Evolutionary conservation across 1,284 basidiomycete genomes (phyloP), one percentile per base, ranked within the genome.

Genomic region (Cryptococcus amylolentus): DNA sequence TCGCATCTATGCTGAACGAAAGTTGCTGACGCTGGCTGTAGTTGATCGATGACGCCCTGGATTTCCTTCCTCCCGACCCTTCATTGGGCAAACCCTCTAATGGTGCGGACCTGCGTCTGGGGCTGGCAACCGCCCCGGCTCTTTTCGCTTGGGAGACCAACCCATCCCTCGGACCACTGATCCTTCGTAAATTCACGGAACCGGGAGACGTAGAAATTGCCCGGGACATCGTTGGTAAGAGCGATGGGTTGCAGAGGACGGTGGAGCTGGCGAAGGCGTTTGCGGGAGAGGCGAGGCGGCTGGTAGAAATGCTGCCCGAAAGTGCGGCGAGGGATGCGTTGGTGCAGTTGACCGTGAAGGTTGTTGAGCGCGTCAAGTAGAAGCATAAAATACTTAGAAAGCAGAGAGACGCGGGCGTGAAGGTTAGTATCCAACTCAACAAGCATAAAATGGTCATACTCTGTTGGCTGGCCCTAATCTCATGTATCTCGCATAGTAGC

Each of bases 121-220:
- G 94, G 1, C 81, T 96, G 23, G 89, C 92, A 2, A 96, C 93
- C 0, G 95, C 89, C 0, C 95, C 95, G 0, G 88, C 88, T 1
- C 78, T 99, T n/a, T 98, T 89, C 70, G 95, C 96, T 14, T 92
- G 90, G 81, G 91, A 96, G 76, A 88, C 96, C 72, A 82, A 89
- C 72, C 85, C 89, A 6, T 64, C 70, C 13, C 81, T 96, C 72
- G 86, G 86, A 2, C 86, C 88, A 1, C 79, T 98, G 60, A 93
- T 98, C 55, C 80, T 82, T 49, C 85, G 96, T 54, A 88, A 91
- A 78, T 96, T 98, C 73, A 80, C 83, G 43, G 79, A 84, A 16
- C 81, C 84, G 28, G 95, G 92, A 9, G 95, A 98, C 70, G 88
- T 94, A 31, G 88, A 94, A 65, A 77, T 83, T 65, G 91, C 91